Evolutionary conservation across 2,329 filamentous ascomycete genomes (phyloP), one percentile per base, ranked within the genome.

Genomic region (Fusarium illudens): DNA sequence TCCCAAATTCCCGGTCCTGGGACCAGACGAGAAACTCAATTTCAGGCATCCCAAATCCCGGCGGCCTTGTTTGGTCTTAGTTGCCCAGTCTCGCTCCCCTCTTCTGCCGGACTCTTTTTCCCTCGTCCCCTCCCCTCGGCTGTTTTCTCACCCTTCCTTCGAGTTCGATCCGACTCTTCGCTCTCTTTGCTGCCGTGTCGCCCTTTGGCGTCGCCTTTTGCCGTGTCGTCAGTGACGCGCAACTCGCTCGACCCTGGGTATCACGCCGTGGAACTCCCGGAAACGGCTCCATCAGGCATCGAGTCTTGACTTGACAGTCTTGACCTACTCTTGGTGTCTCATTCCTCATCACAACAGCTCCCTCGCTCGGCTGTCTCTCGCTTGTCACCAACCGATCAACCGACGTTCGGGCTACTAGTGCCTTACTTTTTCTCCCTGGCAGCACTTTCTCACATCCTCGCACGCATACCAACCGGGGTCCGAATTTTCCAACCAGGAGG

Each of bases 1-100:
- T 71, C 65, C 71, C 71, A 71, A 65, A 67, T 64, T 71, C 71
- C 67, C 39, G 69, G 71, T 67, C 60, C 67, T 66, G 51, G 68
- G 62, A 66, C 46, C 64, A 53, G 60, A 66, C 58, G 64, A 60
- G 61, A 70, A 73, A 72, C 65, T 72, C 67, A 73, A 71, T 69
- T 68, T 71, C 68, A 60, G 70, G 66, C 68, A 68, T 71, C 68
- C 50, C 53, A 70, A 62, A 60, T 64, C 66, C 60, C 49, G 49
- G 20, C 49, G 49, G 64, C 37, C 60, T 69, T 61, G 51, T 69
- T 69, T 34, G 62, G 66, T 64, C 58, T 58, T 69, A 66, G 52
- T 58, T 57, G 50, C 54, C 39, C 57, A 57, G 46, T 44, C 44
- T 34, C 34, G 20, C 37, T 39, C 46, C 39, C 34, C 52, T 60